These are phyloP conservation scores for Lasiosphaeriaceae sp. DNA, from an alignment of 495 filamentous ascomycete genomes.

Conservation along the genomic window DNA sequence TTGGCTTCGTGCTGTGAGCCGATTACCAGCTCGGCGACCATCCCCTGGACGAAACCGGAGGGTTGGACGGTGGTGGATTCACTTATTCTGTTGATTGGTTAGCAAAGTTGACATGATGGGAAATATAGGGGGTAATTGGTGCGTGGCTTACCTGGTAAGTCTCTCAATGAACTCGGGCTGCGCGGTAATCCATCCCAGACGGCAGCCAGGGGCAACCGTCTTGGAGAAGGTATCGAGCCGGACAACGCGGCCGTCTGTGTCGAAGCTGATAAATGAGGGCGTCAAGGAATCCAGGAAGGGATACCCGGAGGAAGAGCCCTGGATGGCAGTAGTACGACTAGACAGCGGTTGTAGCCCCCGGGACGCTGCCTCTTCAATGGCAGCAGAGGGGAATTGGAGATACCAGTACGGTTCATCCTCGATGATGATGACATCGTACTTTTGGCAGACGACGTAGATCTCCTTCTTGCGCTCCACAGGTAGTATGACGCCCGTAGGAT, in stretches of 20 bases:
- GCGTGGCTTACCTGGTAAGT: neutral
- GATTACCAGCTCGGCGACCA: constrained; percentile 74
- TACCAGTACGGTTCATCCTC: constrained; percentile 98
- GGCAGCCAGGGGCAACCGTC: constrained; percentile 74
- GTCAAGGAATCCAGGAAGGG: constrained; percentile 79
- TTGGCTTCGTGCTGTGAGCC: constrained; percentile 53
- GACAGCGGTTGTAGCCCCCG: constrained; percentile 11
- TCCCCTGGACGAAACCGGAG: constrained; percentile 79
- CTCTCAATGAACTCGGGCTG: constrained; percentile 75
- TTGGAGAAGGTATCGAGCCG: constrained; percentile 81
- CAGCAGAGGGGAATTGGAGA: constrained; percentile 76
- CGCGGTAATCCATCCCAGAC: constrained; percentile 79
- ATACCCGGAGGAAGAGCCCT: constrained; percentile 61
- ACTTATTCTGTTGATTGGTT: constrained; percentile 48
- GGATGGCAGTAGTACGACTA: too few relatives aligned
- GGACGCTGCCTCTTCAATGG: constrained; percentile 46
- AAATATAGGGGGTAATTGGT: neutral
- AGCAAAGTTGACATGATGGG: neutral
- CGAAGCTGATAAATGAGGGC: constrained; percentile 67
- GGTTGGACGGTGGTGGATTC: constrained; percentile 76
- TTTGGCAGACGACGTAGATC: constrained; percentile 74
- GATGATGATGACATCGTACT: constrained; percentile 86
- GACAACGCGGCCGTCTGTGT: constrained; percentile 83
- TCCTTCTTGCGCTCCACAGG: constrained; percentile 67
- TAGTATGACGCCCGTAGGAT: constrained; percentile 76